These are phyloP conservation scores for Candida sp. DNA, from an alignment of 1,139 yeast genomes.

Conservation along the genomic window DNA sequence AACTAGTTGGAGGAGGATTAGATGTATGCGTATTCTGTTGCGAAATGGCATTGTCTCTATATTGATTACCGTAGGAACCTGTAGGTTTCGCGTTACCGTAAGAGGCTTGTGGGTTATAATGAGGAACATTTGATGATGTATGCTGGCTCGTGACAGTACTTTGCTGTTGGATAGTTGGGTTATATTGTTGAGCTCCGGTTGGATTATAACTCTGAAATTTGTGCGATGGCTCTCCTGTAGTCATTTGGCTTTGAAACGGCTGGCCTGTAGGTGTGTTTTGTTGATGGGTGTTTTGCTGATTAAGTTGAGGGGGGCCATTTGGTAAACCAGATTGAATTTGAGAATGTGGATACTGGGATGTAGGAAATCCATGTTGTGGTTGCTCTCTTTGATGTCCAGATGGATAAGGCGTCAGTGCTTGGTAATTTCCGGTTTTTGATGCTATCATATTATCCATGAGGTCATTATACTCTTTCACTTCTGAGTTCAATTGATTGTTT, in stretches of 20 bases:
- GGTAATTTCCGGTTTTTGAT: slow-evolving; percentile 17
- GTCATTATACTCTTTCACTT: slow-evolving; percentile 67
- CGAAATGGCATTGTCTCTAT: slow-evolving; percentile 7
- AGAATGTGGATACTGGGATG: background rate
- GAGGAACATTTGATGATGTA: background rate
- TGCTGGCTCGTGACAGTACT: slow-evolving; percentile 1
- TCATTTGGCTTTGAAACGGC: background rate
- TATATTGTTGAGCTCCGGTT: background rate
- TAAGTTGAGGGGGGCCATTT: background rate
- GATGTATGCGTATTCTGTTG: slow-evolving; percentile 4
- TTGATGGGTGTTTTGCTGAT: slow-evolving; percentile 6
- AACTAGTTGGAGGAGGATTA: slow-evolving; percentile 1
- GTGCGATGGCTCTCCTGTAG: background rate
- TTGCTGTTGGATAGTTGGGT: background rate
- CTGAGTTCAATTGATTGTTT: slow-evolving; percentile 64
- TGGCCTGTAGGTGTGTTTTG: slow-evolving; percentile 6
- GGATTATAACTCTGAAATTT: background rate
- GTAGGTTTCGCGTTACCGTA: background rate
- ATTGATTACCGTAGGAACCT: background rate
- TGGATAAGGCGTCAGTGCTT: slow-evolving; percentile 18
- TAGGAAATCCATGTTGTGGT: background rate
- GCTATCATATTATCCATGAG: slow-evolving; percentile 53
- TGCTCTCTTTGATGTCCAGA: slow-evolving; percentile 6
- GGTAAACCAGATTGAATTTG: background rate
- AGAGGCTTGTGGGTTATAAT: background rate